Percentiles rank a stretch among this genome's conserved stretches.
Evolutionary conservation across 306 rosid genomes (phyloP).

Genomic region (Ammopiptanthus mongolicus): DNA sequence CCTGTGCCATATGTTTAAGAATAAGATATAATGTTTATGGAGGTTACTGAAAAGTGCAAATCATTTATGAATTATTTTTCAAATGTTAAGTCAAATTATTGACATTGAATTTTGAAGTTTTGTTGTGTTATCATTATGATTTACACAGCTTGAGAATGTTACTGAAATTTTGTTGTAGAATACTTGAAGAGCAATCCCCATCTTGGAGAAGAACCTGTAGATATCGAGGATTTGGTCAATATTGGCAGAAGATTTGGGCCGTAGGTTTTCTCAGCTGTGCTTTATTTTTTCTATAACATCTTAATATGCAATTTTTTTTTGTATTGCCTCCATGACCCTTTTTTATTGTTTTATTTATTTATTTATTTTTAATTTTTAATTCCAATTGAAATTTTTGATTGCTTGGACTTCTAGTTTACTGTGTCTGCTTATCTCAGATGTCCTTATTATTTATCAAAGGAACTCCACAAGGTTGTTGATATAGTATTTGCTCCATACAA

Average conservation of each 20-base stretch:
- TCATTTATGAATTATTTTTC: neutral
- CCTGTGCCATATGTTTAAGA: neutral
- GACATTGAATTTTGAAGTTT: constrained; percentile 3
- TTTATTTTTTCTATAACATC: constrained; percentile 7
- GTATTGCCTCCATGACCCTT: neutral
- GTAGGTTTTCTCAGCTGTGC: constrained; percentile 48
- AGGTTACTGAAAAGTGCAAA: neutral
- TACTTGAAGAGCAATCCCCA: constrained; percentile 65
- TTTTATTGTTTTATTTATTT: neutral
- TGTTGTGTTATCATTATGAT: constrained; percentile 9
- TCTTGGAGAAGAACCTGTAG: constrained; percentile 92
- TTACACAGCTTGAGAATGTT: constrained; percentile 19
- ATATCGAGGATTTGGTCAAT: constrained; percentile 90
- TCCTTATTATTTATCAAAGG: constrained; percentile 88
- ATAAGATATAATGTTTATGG: neutral
- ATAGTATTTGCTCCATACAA: constrained; percentile 88
- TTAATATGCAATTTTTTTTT: neutral
- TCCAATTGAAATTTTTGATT: constrained; percentile 15
- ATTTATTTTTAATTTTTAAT: neutral
- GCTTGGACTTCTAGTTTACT: constrained; percentile 21
- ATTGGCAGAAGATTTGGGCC: constrained; percentile 77
- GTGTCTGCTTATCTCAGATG: constrained; percentile 51
- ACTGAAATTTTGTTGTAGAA: constrained; percentile 42
- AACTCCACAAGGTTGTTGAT: constrained; percentile 77
- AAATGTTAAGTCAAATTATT: constrained; percentile 19